Percentiles rank a stretch among this genome's conserved stretches.
These are phyloP conservation scores for Podospora australis DNA, from an alignment of 495 filamentous ascomycete species.

Conservation along the genomic window DNA sequence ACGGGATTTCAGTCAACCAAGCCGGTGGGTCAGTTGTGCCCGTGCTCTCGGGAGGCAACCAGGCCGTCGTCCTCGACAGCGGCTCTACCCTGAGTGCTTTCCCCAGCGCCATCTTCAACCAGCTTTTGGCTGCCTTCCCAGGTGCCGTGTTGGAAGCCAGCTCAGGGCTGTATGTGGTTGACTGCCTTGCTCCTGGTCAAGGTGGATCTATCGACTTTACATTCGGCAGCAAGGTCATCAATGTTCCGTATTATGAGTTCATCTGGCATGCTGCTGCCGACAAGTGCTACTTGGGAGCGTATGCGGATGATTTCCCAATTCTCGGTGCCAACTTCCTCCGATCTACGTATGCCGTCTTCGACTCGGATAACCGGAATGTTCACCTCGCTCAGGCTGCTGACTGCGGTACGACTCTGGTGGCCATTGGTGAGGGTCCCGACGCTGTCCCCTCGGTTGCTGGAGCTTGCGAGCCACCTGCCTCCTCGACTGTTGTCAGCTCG, in stretches of 20 bases:
- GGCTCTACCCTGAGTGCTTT: conserved; percentile 19
- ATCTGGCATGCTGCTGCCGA: conserved; percentile 42
- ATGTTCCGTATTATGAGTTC: conserved; percentile 59
- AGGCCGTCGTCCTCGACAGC: conserved; percentile 19
- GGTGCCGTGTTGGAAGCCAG: conserved; percentile 42
- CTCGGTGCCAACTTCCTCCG: conserved; percentile 94
- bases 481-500: conserved; percentile 1
- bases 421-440: conserved; percentile 16
- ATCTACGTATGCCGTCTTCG: conserved; percentile 91
- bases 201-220: conserved; percentile 57
- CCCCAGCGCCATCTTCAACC: conserved; percentile 17
- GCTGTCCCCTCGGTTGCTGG: conserved; percentile 17
- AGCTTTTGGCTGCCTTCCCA: conserved; percentile 27
- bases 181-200: conserved; percentile 50
- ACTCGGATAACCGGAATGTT: conserved; percentile 77
- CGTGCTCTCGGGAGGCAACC: conserved; percentile 8
- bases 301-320: conserved; percentile 49
- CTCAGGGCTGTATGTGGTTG: conserved; percentile 48
- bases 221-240: conserved; percentile 37
- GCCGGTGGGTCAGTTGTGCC: conserved; percentile 9
- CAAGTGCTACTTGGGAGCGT: conserved; percentile 38
- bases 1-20: conserved; percentile 18
- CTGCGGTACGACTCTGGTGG: conserved; percentile 23
- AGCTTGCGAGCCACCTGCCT: neutral
- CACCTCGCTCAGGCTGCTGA: conserved; percentile 59